Evolutionary conservation across 768 basidiomycete genomes (phyloP).

Genomic region (Leccinum arenicola): DNA sequence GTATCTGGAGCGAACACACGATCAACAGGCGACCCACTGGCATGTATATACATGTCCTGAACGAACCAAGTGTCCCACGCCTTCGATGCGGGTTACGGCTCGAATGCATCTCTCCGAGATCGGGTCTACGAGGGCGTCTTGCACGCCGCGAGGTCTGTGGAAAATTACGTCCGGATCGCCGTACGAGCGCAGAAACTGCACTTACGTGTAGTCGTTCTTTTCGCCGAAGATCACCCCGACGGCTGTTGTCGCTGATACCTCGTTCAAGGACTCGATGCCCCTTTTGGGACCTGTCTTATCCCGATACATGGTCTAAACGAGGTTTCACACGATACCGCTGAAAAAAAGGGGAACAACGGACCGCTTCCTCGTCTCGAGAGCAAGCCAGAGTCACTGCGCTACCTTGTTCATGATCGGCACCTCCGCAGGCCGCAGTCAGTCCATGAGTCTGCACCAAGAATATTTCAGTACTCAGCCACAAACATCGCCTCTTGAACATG

Average conservation of each 20-base stretch:
- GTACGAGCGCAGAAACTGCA: not conserved
- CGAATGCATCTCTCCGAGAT: conserved; percentile 23
- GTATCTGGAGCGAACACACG: conserved; percentile 16
- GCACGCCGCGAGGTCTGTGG: conserved; percentile 29
- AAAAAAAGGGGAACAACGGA: conserved; percentile 28
- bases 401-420: conserved; percentile 24
- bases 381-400: conserved; percentile 52
- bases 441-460: conserved; percentile 41
- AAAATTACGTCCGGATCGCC: not conserved
- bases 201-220: conserved; percentile 53
- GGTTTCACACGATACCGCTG: not conserved
- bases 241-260: conserved; percentile 39
- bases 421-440: conserved; percentile 36
- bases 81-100: conserved; percentile 22
- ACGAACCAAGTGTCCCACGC: conserved; percentile 35
- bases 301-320: conserved; percentile 56
- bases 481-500: not conserved
- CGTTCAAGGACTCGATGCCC: conserved; percentile 48
- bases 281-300: conserved; percentile 53
- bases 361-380: conserved; percentile 60
- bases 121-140: conserved; percentile 32
- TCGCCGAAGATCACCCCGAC: conserved; percentile 54
- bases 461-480: not conserved
- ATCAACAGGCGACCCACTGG: not conserved
- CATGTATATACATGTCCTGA: too few relatives aligned